These are phyloP conservation scores for Clavariopsis aquatica DNA, from an alignment of 495 filamentous ascomycete species.

Conservation along the genomic window DNA sequence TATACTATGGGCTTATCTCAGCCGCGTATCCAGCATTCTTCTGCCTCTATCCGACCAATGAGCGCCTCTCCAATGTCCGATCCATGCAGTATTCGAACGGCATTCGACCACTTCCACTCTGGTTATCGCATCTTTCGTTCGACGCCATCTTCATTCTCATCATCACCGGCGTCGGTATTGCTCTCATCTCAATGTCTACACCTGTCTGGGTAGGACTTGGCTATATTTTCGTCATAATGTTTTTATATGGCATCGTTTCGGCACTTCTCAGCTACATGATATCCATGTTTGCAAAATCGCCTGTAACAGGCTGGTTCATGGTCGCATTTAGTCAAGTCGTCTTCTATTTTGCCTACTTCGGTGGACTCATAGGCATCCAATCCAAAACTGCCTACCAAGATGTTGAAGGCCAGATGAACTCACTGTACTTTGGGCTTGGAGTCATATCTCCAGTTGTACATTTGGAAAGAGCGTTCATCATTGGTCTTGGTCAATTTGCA, in stretches of 20 bases:
- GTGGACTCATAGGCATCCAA: slow-evolving; percentile 66
- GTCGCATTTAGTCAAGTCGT: slow-evolving; percentile 70
- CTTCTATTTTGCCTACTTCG: slow-evolving; percentile 76
- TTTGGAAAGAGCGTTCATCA: slow-evolving; percentile 67
- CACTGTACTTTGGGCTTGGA: slow-evolving; percentile 66
- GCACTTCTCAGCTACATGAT: slow-evolving; percentile 72
- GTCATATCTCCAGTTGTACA: slow-evolving; percentile 67
- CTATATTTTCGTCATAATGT: slow-evolving; percentile 74
- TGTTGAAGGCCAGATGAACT: slow-evolving; percentile 59
- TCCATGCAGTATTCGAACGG: slow-evolving; percentile 43
- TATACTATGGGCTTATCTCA: slow-evolving; percentile 78
- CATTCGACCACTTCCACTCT: slow-evolving; percentile 68
- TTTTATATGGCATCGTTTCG: slow-evolving; percentile 72
- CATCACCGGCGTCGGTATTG: slow-evolving; percentile 60
- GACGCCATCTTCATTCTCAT: slow-evolving; percentile 71
- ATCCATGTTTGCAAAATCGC: slow-evolving; percentile 66
- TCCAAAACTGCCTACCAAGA: slow-evolving; percentile 64
- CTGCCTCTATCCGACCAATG: slow-evolving; percentile 78
- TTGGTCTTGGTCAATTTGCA: slow-evolving; percentile 74
- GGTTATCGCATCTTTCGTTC: slow-evolving; percentile 72
- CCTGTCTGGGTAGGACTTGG: slow-evolving; percentile 70
- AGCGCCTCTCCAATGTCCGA: slow-evolving; percentile 55
- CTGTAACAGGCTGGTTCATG: slow-evolving; percentile 73
- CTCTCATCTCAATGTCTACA: slow-evolving; percentile 60
- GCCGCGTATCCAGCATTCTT: slow-evolving; percentile 80